Evolutionary conservation across 257 asterid species (phyloP).

Genomic region (Ligustrum vulgare): DNA sequence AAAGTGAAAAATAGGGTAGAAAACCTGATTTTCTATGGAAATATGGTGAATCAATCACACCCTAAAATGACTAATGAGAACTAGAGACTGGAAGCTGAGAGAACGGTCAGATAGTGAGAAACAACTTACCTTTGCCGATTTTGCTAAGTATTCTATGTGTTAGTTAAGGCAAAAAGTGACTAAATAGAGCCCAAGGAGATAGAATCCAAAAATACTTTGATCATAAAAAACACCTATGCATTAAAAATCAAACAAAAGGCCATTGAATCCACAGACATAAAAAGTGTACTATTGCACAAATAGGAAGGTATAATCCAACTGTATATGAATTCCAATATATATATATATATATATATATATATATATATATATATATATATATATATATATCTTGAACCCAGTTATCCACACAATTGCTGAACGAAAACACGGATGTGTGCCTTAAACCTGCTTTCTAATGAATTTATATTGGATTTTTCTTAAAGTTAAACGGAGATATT

Average conservation of each 20-base stretch:
- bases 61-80: background rate
- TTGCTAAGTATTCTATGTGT: conserved; percentile 81
- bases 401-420: background rate
- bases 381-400: background rate
- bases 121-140: conserved; percentile 82
- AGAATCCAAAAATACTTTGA: background rate
- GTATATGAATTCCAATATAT: background rate
- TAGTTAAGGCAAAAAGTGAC: conserved; percentile 27
- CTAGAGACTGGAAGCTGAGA: background rate
- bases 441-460: background rate
- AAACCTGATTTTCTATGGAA: too few species aligned
- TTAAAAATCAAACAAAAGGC: background rate
- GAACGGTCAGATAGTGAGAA: conserved; percentile 15
- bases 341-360: background rate
- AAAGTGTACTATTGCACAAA: too few species aligned
- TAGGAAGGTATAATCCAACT: background rate
- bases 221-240: background rate
- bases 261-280: background rate
- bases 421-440: background rate
- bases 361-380: background rate
- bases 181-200: conserved; percentile 11
- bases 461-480: background rate
- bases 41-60: too few species aligned
- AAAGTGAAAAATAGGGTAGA: too few species aligned
- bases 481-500: background rate